phyloP scores from a whole-genome alignment of 108 stramenopile genomes.

The Cylindrotheca closterium region DNA sequence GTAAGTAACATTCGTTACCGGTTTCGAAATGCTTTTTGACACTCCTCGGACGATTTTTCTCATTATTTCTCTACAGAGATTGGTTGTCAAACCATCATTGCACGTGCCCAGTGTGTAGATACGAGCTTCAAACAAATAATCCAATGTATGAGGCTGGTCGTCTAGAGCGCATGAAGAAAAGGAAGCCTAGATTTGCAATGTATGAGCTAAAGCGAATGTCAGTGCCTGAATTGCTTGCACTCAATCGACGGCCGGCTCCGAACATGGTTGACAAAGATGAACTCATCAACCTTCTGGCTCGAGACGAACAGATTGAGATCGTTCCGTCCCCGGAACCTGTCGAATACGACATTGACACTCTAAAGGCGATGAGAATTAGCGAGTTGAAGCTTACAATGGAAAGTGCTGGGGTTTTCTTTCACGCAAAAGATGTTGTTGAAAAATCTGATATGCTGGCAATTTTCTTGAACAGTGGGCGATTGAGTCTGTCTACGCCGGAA shows the following conservation, averaged over 20 bases:
- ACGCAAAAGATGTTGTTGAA: slow-evolving; percentile 63
- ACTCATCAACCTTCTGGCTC: slow-evolving; percentile 39
- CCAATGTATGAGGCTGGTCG: slow-evolving; percentile 65
- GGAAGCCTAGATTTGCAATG: slow-evolving; percentile 60
- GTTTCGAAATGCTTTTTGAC: not conserved
- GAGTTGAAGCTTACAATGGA: slow-evolving; percentile 46
- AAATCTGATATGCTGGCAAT: slow-evolving; percentile 64
- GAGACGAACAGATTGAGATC: slow-evolving; percentile 42
- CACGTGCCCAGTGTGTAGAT: slow-evolving; percentile 68
- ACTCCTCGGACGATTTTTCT: not conserved
- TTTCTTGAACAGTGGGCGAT: slow-evolving; percentile 55
- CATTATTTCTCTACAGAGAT: slow-evolving; percentile 9
- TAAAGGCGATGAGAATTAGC: slow-evolving; percentile 41
- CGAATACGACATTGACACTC: slow-evolving; percentile 28
- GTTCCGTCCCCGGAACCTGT: slow-evolving; percentile 57
- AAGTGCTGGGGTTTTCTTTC: slow-evolving; percentile 64
- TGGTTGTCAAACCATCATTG: slow-evolving; percentile 70
- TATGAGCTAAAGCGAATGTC: slow-evolving; percentile 62
- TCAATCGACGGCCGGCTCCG: slow-evolving; percentile 15
- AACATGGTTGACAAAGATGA: slow-evolving; percentile 46
- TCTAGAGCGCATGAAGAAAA: slow-evolving; percentile 57
- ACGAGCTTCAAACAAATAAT: slow-evolving; percentile 78
- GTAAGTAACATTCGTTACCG: not conserved
- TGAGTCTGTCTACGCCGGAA: slow-evolving; percentile 17
- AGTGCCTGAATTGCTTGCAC: slow-evolving; percentile 35